Evolutionary conservation across 306 rosid genomes (phyloP).

Genomic region (Lupinus albus): DNA sequence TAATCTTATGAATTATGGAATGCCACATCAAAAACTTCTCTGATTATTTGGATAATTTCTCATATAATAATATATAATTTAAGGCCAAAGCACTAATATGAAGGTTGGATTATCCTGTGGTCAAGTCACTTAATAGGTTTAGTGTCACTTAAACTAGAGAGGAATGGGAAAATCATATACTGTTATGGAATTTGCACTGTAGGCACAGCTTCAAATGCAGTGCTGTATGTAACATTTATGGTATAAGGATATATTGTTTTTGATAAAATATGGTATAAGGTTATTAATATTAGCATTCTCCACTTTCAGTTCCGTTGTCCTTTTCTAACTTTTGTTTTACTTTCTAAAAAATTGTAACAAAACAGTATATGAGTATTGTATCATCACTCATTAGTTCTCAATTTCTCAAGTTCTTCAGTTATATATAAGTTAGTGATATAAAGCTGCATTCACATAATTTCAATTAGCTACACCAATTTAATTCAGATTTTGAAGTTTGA

Average conservation of each 20-base stretch:
- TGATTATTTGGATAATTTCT: no score
- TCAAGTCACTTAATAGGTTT: constrained; percentile 5
- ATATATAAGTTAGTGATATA: constrained; percentile 30
- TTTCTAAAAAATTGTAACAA: background rate
- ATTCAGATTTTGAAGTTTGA: constrained; percentile 34
- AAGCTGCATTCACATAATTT: constrained; percentile 38
- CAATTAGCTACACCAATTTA: constrained; percentile 33
- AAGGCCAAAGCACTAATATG: no score
- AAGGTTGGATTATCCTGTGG: background rate
- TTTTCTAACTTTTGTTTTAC: constrained; percentile 9
- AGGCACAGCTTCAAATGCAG: constrained; percentile 21
- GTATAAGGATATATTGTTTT: no score
- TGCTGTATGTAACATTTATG: constrained; percentile 16
- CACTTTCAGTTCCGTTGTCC: constrained; percentile 17
- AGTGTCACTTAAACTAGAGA: constrained; percentile 1
- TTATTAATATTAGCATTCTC: constrained; percentile 26
- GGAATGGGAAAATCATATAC: background rate
- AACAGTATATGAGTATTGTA: background rate
- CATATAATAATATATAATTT: no score
- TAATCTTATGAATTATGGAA: no score
- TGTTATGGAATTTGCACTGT: constrained; percentile 27
- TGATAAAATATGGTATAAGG: background rate
- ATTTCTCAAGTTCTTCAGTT: constrained; percentile 38
- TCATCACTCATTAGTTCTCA: background rate
- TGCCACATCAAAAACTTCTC: no score